Evolutionary conservation across 768 basidiomycete species (phyloP).

Genomic region (Panellus pusillus): DNA sequence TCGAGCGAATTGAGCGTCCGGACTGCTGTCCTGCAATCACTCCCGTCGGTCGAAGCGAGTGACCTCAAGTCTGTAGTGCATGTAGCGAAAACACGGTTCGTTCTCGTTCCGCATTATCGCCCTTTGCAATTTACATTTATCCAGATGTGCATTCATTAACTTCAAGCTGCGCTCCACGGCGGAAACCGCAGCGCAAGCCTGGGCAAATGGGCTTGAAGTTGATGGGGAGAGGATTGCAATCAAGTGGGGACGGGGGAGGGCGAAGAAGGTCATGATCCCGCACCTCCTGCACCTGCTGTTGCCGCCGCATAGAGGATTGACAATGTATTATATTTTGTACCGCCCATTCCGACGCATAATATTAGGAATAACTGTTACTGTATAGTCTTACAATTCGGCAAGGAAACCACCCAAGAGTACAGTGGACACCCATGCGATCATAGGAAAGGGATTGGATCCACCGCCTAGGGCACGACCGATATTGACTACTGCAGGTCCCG

Average conservation of each 20-base stretch:
- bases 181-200: slow-evolving; percentile 84
- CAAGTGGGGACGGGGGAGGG: slow-evolving; percentile 85
- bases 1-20: slow-evolving; percentile 77
- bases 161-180: slow-evolving; percentile 83
- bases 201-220: slow-evolving; percentile 89
- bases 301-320: slow-evolving; percentile 1
- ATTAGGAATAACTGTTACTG: slow-evolving; percentile 13
- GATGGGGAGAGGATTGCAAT: slow-evolving; percentile 72
- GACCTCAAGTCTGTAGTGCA: slow-evolving; percentile 84
- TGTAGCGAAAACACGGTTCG: slow-evolving; percentile 75
- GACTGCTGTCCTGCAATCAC: slow-evolving; percentile 64
- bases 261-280: slow-evolving; percentile 34
- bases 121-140: not conserved
- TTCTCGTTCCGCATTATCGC: not conserved
- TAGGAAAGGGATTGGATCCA: slow-evolving; percentile 32
- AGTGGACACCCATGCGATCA: slow-evolving; percentile 42
- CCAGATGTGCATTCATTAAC: slow-evolving; percentile 92
- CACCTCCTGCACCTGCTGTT: slow-evolving; percentile 4
- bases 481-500: slow-evolving; percentile 64
- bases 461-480: slow-evolving; percentile 49
- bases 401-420: slow-evolving; percentile 42
- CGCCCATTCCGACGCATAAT: slow-evolving; percentile 4
- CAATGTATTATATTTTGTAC: slow-evolving; percentile 2
- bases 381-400: slow-evolving; percentile 17
- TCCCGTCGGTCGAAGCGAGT: slow-evolving; percentile 61